A percentile compares a stretch with the other conserved stretches of the same genome.
Evolutionary conservation across 768 basidiomycete species (phyloP).

Genomic region (Xerocomellus intermedius): DNA sequence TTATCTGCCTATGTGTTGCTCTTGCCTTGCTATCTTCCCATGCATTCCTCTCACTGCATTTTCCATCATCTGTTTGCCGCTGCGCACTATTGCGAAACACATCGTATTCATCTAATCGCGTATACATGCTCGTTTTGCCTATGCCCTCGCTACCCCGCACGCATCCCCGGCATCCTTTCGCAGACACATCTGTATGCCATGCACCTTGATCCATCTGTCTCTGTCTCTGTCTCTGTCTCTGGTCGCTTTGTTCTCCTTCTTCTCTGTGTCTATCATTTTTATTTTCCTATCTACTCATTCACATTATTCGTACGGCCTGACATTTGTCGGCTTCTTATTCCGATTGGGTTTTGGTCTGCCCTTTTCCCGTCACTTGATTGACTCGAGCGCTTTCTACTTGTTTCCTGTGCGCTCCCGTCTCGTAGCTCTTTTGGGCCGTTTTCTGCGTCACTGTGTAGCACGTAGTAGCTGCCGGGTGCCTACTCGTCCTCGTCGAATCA

Average conservation of each 20-base stretch:
- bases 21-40: constrained; percentile 37
- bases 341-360: constrained; percentile 13
- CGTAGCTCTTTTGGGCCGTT: constrained; percentile 22
- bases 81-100: constrained; percentile 36
- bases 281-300: constrained; percentile 32
- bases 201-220: constrained; percentile 3
- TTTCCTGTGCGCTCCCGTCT: constrained; percentile 32
- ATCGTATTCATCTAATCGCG: constrained; percentile 33
- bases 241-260: constrained; percentile 25
- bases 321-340: constrained; percentile 31
- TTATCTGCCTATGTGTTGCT: constrained; percentile 35
- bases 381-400: constrained; percentile 30
- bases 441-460: constrained; percentile 34
- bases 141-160: constrained; percentile 19
- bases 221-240: constrained; percentile 4
- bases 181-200: constrained; percentile 29
- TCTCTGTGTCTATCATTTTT: constrained; percentile 24
- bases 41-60: constrained; percentile 30
- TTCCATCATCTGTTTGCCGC: constrained; percentile 25
- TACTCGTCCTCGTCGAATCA: constrained; percentile 25
- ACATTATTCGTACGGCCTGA: constrained; percentile 27
- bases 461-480: constrained; percentile 36
- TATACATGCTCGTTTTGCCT: constrained; percentile 37
- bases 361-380: constrained; percentile 14
- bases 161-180: constrained; percentile 19